Conservation (phyloP, 345 rosid genomes). For the Aquilaria malaccensis region DNA sequence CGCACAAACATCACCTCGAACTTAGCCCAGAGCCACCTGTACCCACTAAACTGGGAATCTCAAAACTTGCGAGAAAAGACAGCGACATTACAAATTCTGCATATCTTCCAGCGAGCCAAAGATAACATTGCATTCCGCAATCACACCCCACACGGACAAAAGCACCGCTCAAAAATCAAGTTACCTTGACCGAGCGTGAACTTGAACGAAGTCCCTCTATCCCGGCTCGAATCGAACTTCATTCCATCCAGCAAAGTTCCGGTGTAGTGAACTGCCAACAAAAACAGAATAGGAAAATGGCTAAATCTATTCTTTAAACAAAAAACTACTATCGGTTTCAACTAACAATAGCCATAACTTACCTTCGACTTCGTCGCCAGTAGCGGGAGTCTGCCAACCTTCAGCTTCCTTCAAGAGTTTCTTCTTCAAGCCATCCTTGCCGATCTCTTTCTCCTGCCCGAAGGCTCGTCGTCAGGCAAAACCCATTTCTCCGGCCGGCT, state of each 20-base stretch:
- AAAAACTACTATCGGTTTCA: too few relatives aligned
- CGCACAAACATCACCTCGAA: too few relatives aligned
- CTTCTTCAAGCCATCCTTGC: conserved; percentile 70
- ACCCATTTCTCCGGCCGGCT: conserved; percentile 39
- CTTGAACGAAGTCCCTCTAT: conserved; percentile 76
- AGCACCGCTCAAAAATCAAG: too few relatives aligned
- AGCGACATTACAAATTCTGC: too few relatives aligned
- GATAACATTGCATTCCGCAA: too few relatives aligned
- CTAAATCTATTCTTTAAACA: background rate
- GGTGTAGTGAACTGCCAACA: conserved; percentile 46
- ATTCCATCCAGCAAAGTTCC: conserved; percentile 94
- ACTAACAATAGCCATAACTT: background rate
- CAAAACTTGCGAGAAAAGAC: too few relatives aligned
- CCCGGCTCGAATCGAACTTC: conserved; percentile 87
- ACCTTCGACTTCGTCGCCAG: conserved; percentile 91
- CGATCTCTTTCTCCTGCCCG: conserved; percentile 86
- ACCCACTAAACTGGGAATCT: too few relatives aligned
- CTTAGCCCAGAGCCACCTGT: too few relatives aligned
- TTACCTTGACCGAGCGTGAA: conserved; percentile 95
- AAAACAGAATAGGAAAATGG: background rate
- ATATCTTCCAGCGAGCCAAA: too few relatives aligned
- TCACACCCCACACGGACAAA: too few relatives aligned
- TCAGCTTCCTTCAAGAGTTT: conserved; percentile 74
- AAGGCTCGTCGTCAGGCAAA: conserved; percentile 22
- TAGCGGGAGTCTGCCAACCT: conserved; percentile 59